Evolutionary conservation across 805 yeast genomes (phyloP).

Genomic region (Blastobotrys attinorum): DNA sequence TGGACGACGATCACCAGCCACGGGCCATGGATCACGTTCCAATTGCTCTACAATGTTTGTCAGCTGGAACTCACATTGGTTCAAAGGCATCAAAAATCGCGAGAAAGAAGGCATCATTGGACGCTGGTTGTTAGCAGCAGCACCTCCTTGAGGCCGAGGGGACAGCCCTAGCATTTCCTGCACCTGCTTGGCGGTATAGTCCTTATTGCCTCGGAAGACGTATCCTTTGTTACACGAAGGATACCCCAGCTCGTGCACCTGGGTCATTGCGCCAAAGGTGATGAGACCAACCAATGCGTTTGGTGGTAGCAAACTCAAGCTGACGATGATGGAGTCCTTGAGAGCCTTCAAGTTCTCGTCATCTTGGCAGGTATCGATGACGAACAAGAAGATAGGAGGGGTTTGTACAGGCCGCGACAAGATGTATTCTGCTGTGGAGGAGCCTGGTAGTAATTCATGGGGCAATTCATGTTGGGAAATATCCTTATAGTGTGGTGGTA

Average conservation of each 20-base stretch:
- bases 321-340: slow-evolving; percentile 71
- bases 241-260: slow-evolving; percentile 74
- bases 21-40: slow-evolving; percentile 81
- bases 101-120: slow-evolving; percentile 35
- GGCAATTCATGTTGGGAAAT: slow-evolving; percentile 78
- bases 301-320: slow-evolving; percentile 77
- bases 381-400: slow-evolving; percentile 82
- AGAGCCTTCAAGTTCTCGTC: slow-evolving; percentile 77
- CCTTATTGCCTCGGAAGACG: slow-evolving; percentile 85
- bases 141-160: slow-evolving; percentile 26
- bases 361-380: slow-evolving; percentile 84
- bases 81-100: slow-evolving; percentile 66
- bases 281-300: slow-evolving; percentile 82
- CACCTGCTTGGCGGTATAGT: slow-evolving; percentile 50
- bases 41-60: slow-evolving; percentile 72
- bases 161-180: slow-evolving; percentile 55
- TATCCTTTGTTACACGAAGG: slow-evolving; percentile 62
- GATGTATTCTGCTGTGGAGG: slow-evolving; percentile 79
- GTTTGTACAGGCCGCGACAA: slow-evolving; percentile 73
- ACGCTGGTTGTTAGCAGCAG: slow-evolving; percentile 29
- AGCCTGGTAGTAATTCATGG: slow-evolving; percentile 58
- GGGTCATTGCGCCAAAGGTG: slow-evolving; percentile 85
- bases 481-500: slow-evolving; percentile 80
- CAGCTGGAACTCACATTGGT: slow-evolving; percentile 74
- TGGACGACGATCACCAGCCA: slow-evolving; percentile 75